Evolutionary conservation across 179 eudicot genomes (phyloP).

Genomic region (Pouteria campechiana): DNA sequence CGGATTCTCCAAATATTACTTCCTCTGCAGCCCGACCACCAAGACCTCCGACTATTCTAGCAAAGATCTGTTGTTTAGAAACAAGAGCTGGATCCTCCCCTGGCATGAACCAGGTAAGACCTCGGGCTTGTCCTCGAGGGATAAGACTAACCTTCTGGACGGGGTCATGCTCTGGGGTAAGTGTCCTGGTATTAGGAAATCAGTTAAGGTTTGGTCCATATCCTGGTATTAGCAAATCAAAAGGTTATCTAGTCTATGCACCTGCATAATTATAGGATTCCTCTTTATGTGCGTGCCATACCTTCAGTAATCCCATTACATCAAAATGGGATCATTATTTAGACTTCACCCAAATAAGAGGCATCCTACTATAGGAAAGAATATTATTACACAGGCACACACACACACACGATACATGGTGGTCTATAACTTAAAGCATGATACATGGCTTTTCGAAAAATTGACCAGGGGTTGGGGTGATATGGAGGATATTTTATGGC

Average conservation of each 20-base stretch:
- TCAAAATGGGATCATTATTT: no score
- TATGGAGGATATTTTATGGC: no score
- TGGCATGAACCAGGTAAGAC: conserved; percentile 69
- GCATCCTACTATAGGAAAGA: no score
- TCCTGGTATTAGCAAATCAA: no score
- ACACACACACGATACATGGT: no score
- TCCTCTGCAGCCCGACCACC: conserved; percentile 80
- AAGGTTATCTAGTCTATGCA: no score
- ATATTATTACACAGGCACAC: neutral
- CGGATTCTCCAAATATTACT: conserved; percentile 59
- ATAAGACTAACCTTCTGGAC: conserved; percentile 67
- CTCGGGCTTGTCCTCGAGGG: conserved; percentile 75
- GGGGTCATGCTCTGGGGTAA: conserved; percentile 56
- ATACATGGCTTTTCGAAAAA: neutral
- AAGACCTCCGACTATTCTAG: conserved; percentile 62
- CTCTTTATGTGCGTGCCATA: no score
- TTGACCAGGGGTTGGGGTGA: no score
- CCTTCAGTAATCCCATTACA: no score
- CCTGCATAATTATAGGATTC: no score
- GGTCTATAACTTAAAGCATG: neutral
- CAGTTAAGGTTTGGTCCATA: neutral
- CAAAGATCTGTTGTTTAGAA: conserved; percentile 53
- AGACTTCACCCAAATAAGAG: no score
- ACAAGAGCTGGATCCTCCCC: conserved; percentile 45
- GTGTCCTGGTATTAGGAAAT: conserved; percentile 23